These are phyloP conservation scores for Populus hybrid DNA, from an alignment of 441 rosid species.

Conservation along the genomic window DNA sequence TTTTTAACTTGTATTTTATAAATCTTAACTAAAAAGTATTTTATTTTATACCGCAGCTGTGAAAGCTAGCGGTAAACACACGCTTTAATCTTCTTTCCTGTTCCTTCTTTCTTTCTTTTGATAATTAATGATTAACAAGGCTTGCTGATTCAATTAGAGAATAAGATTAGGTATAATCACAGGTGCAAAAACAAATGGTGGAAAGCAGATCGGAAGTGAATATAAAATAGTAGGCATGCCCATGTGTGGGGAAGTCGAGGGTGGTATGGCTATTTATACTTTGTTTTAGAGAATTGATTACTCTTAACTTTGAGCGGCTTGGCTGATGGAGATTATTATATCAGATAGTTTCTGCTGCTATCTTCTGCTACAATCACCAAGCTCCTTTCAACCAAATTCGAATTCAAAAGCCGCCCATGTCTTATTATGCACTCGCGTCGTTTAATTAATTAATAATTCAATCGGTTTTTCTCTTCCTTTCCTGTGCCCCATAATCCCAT, in stretches of 20 bases:
- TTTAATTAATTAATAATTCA: constrained; percentile 8
- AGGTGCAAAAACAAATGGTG: background rate
- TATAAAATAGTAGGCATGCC: constrained; percentile 10
- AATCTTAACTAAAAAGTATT: no score
- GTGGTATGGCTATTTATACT: background rate
- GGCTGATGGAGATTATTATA: background rate
- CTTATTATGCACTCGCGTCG: constrained; percentile 27
- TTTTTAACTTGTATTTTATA: no score
- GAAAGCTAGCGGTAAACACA: no score
- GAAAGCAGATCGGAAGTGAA: background rate
- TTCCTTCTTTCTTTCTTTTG: no score
- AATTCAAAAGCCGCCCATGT: constrained; percentile 16
- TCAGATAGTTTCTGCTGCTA: background rate
- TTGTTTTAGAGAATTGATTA: background rate
- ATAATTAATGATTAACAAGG: background rate
- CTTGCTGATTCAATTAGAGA: background rate
- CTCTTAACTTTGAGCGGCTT: background rate
- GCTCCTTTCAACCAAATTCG: background rate
- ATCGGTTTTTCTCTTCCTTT: background rate
- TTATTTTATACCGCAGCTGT: no score
- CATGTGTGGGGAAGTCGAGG: background rate
- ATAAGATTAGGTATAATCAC: background rate
- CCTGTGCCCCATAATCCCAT: constrained; percentile 14
- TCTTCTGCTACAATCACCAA: constrained; percentile 11
- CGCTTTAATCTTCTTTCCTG: no score